Evolutionary conservation across 2,329 filamentous ascomycete genomes (phyloP).

Genomic region (Plectosphaerella plurivora): DNA sequence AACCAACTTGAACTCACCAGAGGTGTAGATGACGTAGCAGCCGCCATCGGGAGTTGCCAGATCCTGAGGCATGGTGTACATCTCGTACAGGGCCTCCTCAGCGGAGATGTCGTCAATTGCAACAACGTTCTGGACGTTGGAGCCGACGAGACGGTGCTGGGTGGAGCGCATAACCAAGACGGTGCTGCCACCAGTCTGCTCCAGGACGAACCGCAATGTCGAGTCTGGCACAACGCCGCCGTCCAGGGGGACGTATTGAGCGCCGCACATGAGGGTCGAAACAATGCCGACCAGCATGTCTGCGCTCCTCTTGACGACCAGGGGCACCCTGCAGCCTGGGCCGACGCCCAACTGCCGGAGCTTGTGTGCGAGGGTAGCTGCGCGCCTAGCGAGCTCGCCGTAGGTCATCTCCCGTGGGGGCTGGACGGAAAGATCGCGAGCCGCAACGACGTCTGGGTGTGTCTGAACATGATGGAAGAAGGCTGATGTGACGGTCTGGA

Average conservation of each 20-base stretch:
- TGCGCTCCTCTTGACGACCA: conserved; percentile 36
- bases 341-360: conserved; percentile 22
- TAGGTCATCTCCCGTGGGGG: conserved; percentile 20
- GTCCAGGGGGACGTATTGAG: conserved; percentile 41
- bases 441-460: conserved; percentile 1
- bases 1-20: conserved; percentile 22
- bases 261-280: conserved; percentile 37
- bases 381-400: conserved; percentile 20
- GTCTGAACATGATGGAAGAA: conserved; percentile 25
- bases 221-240: conserved; percentile 42
- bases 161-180: conserved; percentile 33
- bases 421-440: background rate
- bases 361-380: conserved; percentile 26
- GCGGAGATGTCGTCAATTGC: conserved; percentile 1
- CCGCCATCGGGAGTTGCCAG: conserved; percentile 28
- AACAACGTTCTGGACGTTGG: background rate
- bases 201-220: conserved; percentile 42
- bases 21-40: conserved; percentile 50
- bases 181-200: conserved; percentile 31
- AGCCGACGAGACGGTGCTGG: background rate
- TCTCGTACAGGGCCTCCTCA: background rate
- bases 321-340: conserved; percentile 31
- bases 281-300: conserved; percentile 38
- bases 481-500: conserved; percentile 28
- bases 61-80: background rate